Evolutionary conservation across 2,329 filamentous ascomycete genomes (phyloP), one percentile per base, ranked within the genome.

Genomic region (Diaporthe sp.): DNA sequence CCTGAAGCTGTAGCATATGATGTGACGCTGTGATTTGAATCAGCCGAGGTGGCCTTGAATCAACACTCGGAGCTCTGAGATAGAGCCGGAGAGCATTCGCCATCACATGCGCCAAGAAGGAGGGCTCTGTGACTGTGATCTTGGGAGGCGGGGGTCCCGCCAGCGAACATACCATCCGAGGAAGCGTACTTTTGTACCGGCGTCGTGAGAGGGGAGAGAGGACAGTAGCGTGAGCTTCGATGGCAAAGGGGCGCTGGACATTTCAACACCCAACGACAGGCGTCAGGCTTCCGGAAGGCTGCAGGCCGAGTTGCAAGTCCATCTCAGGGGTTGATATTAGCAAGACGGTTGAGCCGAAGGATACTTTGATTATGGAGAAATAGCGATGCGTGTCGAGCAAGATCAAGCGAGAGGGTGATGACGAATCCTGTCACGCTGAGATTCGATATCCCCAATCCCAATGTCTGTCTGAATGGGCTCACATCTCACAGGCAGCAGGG

Each of bases 111-210:
- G 46, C 34, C 34, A n/a, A 9, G 13, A 6, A 28, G 25, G 17
- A 31, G 53, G 34, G 49, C 31, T 13, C 7, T 25, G 19, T 28
- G 65, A 19, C 7, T 13, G 6, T 55, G n/a, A 39, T 55, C 1
- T 22, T 25, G 46, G 4, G 19, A 9, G 34, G 34, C 34, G 13
- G 4, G 25, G 22, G 4, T n/a, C 34, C 34, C n/a, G 34, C 49
- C 34, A 55, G 53, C 55, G 55, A 67, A 85, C 92, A 86, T 89
- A 98, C 96, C 96, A 98, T 84, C 95, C 96, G 69, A 98, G 85
- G 83, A 98, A 98, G 77, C 96, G 93, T 76, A 98, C 93, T 85
- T 98, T 98, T n/a, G 92, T 90, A 55, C 90, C 90, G 19, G 86
- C 78, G n/a, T 85, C 81, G 67, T 86, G 86, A 69, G 81, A 81